Evolutionary conservation across 2,329 filamentous ascomycete genomes (phyloP), one percentile per base, ranked within the genome.

Genomic region (Allantophomopsis cytisporea): DNA sequence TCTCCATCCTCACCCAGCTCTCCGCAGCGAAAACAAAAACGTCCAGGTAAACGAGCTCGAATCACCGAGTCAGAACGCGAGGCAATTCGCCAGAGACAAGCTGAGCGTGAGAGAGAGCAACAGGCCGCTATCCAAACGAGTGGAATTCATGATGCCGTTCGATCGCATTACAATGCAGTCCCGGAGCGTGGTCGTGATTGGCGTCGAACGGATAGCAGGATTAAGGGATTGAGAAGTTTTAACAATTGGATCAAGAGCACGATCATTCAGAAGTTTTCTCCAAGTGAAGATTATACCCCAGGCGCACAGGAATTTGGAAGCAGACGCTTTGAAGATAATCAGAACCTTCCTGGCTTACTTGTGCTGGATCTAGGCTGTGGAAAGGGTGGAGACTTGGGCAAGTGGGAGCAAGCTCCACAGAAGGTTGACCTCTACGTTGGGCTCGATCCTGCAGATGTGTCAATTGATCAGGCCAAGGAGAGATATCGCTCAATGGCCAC

Each of bases 181-280:
- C 89, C 89, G 1, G 83, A 98, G 64, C 76, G 88, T 21, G 91
- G 91, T 11, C 77, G 89, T 39, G 87, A 95, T 54, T 98, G 91
- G 89, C 77, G 91, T 37, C 86, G 83, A 57, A 94, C 86, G 6
- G 87, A 94, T 53, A 94, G 84, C 59, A 82, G 84, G 53, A 98
- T 98, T 66, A 94, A 93, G 63, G 91, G 91, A 1, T 66, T 98
- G 39, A 77, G 91, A 39, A 85, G 83, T 49, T 91, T 94, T 68
- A 98, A 98, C 65, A 98, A 98, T 60, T 98, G 91, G 91, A 75
- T 98, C 62, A 98, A 98, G 68, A 94, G 86, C 55, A 89, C 84
- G 37, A 76, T 96, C 50, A 96, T 98, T 49, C 88, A 96, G 57
- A 95, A 94, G 57, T 96, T 95, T 62, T 86, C 85, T 4, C 83